These are phyloP conservation scores for Spathaspora sp. DNA, from an alignment of 805 yeast species.

Conservation along the genomic window DNA sequence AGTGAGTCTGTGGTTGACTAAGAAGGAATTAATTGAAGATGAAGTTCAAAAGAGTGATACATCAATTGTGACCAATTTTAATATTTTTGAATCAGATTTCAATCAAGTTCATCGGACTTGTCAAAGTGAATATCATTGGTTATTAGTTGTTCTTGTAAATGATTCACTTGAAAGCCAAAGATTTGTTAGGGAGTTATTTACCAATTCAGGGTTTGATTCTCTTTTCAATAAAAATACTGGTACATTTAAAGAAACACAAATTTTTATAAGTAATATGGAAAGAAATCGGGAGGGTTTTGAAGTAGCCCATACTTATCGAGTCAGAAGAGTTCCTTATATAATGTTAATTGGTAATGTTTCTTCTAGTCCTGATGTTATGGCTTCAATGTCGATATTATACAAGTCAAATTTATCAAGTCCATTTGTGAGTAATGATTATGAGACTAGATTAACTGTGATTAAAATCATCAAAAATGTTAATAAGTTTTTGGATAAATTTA, in stretches of 20 bases:
- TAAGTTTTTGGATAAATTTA: conserved; percentile 24
- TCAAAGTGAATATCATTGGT: conserved; percentile 28
- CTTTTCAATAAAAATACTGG: conserved; percentile 28
- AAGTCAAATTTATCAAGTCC: conserved; percentile 21
- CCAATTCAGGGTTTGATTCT: conserved; percentile 13
- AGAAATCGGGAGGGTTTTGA: conserved; percentile 35
- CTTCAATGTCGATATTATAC: conserved; percentile 37
- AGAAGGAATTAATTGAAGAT: conserved; percentile 1
- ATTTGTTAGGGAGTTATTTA: conserved; percentile 15
- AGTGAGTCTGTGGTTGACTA: neutral
- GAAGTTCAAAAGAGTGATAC: neutral
- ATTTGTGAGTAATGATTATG: conserved; percentile 15
- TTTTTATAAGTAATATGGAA: conserved; percentile 30
- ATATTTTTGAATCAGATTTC: conserved; percentile 17
- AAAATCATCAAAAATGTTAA: conserved; percentile 22
- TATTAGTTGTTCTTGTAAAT: conserved; percentile 30
- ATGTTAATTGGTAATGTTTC: conserved; percentile 33
- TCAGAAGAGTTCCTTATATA: conserved; percentile 33
- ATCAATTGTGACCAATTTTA: conserved; percentile 6
- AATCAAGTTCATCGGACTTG: conserved; percentile 27
- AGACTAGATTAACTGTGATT: conserved; percentile 17
- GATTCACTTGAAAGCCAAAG: conserved; percentile 15
- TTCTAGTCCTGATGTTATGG: conserved; percentile 30
- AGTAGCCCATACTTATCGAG: conserved; percentile 29
- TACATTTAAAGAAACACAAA: conserved; percentile 21